Conservation (phyloP, 805 yeast genomes). For the Candida chauliodis region DNA sequence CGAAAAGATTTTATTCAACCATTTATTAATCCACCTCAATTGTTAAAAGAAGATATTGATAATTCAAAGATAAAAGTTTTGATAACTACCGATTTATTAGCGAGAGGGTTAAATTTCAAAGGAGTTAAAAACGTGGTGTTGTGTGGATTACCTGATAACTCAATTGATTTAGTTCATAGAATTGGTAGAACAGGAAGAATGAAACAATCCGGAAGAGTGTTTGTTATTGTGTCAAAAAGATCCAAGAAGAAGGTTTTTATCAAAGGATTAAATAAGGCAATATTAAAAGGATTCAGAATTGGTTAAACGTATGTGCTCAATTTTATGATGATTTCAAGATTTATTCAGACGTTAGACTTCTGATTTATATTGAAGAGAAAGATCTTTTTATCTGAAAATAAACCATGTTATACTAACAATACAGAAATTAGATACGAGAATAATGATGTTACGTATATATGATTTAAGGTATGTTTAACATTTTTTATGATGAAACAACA, state of each 20-base stretch:
- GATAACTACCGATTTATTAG: conserved; percentile 83
- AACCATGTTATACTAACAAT: background rate
- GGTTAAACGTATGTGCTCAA: conserved; percentile 18
- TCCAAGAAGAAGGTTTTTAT: conserved; percentile 69
- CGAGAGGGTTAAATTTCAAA: conserved; percentile 85
- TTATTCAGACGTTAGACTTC: conserved; percentile 42
- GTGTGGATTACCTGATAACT: conserved; percentile 79
- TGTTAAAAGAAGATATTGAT: conserved; percentile 28
- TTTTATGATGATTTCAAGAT: conserved; percentile 33
- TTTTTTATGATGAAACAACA: conserved; percentile 6
- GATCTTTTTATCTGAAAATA: background rate
- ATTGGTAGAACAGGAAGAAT: conserved; percentile 94
- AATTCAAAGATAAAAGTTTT: conserved; percentile 55
- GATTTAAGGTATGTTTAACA: background rate
- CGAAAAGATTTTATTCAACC: conserved; percentile 53
- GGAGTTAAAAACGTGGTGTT: conserved; percentile 78
- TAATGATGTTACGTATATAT: background rate
- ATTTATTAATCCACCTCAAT: conserved; percentile 61
- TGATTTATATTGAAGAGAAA: conserved; percentile 30
- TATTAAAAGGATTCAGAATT: conserved; percentile 46
- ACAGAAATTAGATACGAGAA: background rate
- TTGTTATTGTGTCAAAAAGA: conserved; percentile 64
- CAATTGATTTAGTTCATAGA: conserved; percentile 85
- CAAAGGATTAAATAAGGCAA: conserved; percentile 69
- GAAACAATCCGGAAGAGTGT: conserved; percentile 85